Evolutionary conservation across 2,329 filamentous ascomycete species (phyloP).

Genomic region (Exophiala alcalophila): DNA sequence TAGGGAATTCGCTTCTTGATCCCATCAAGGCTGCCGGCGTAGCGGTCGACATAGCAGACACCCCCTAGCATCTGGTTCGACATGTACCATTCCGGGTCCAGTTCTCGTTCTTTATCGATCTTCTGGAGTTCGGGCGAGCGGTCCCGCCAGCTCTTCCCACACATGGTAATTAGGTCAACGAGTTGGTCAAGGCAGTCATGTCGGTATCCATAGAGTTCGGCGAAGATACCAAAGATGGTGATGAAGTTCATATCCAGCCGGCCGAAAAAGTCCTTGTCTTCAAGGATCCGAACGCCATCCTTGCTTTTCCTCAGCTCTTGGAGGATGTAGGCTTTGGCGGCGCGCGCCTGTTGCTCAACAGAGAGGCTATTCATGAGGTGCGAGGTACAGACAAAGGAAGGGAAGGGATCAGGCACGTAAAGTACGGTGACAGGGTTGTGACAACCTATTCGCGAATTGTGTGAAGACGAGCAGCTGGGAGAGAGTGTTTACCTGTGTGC

Average conservation of each 20-base stretch:
- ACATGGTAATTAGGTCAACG: constrained; percentile 28
- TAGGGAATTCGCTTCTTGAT: constrained; percentile 28
- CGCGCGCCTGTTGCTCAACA: constrained; percentile 27
- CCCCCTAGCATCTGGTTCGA: constrained; percentile 29
- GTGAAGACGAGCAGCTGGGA: too few species aligned
- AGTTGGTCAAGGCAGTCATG: constrained; percentile 29
- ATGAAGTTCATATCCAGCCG: constrained; percentile 29
- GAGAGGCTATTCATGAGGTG: constrained; percentile 22
- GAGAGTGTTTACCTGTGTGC: too few species aligned
- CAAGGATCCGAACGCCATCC: constrained; percentile 20
- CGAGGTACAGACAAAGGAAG: too few species aligned
- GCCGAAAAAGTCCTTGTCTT: constrained; percentile 23
- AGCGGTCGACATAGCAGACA: constrained; percentile 29
- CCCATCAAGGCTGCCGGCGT: constrained; percentile 25
- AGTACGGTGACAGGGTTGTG: neutral
- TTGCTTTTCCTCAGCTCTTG: constrained; percentile 26
- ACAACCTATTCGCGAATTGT: too few species aligned
- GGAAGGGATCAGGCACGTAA: neutral
- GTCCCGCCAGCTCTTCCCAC: constrained; percentile 25
- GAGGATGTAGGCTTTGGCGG: constrained; percentile 28
- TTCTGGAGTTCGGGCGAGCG: constrained; percentile 22
- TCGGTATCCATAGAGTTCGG: constrained; percentile 29
- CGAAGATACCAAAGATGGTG: constrained; percentile 29
- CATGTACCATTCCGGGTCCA: constrained; percentile 29
- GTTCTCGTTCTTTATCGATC: constrained; percentile 25